A percentile compares a stretch with the other conserved stretches of the same genome.
phyloP scores from a whole-genome alignment of 78 protist genomes.

The Protostelium mycophagum region DNA sequence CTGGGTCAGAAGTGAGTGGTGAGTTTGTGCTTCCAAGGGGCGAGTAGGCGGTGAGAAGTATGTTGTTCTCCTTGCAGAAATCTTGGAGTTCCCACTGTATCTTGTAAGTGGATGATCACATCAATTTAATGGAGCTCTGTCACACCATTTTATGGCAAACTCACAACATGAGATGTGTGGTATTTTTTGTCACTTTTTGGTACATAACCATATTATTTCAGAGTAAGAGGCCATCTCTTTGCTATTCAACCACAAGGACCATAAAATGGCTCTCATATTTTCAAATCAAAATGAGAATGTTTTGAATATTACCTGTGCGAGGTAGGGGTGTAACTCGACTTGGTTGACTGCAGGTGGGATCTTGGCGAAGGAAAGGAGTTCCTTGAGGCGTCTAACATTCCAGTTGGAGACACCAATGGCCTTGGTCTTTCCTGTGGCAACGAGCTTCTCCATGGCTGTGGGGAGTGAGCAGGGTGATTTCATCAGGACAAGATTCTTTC shows the following conservation, averaged over 20 bases:
- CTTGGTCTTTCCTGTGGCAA: constrained; percentile 9
- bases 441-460: constrained; percentile 49
- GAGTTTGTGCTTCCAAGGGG: constrained; percentile 15
- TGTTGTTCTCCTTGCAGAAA: constrained; percentile 5
- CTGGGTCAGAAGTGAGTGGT: not conserved
- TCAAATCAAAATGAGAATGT: not conserved
- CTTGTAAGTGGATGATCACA: not conserved
- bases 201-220: no score
- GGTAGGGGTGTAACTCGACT: constrained; percentile 69
- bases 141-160: no score
- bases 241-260: no score
- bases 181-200: no score
- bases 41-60: constrained; percentile 19
- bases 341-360: constrained; percentile 64
- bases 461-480: not conserved
- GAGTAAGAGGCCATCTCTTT: no score
- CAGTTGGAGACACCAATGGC: constrained; percentile 70
- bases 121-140: not conserved
- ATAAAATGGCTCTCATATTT: constrained; percentile 24
- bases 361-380: not conserved
- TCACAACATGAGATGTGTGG: not conserved
- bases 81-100: constrained; percentile 5
- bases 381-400: constrained; percentile 19
- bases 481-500: not conserved
- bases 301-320: constrained; percentile 6